Evolutionary conservation across 768 basidiomycete genomes (phyloP), one percentile per base, ranked within the genome.

Genomic region (Daedaleopsis nitida): DNA sequence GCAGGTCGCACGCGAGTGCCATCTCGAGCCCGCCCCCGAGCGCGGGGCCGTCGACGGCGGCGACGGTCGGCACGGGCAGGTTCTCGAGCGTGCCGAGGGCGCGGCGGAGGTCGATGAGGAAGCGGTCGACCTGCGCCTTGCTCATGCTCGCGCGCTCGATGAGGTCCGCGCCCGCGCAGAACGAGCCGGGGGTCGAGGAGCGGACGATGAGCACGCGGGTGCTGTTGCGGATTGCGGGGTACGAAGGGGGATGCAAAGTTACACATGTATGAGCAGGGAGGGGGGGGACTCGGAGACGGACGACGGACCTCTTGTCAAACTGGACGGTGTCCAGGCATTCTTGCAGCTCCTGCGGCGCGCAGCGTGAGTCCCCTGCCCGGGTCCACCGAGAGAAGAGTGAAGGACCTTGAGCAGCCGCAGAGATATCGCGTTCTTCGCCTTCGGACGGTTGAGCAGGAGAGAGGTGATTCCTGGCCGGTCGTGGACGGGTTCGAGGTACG

Each of bases 91-190:
- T 84, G 32, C 82, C 80, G 43, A 98, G 74, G 10, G 91, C 83
- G 42, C 79, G 77, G 32, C 95, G 84, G 23, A 97, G 79, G 66
- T 89, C 86, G 43, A 65, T 75, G 49, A 97, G 87, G 75, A 96
- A 97, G 67, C 81, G 84, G 68, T 83, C 76, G 39, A 96, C 88
- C 67, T 94, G 87, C 4, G 75, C 55, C 64, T 84, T 81, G 12
- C 86, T 78, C 95, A 98, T 97, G 1, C 83, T 83, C n/a, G 86
- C 85, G 56, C 95, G 81, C 70, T 98, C 95, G 52, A 79, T 79
- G 49, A 97, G 84, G 73, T 98, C 95, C 9, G 95, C 95, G 12
- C 95, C 95, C 16, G 95, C 88, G 71, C 95, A 98, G 75, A 97
- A 98, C 3, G 91, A 80, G 23, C 86, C 87, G n/a, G 80, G 66